Conservation (phyloP, 495 filamentous ascomycete genomes). For the Lasiosphaeria miniovina region DNA sequence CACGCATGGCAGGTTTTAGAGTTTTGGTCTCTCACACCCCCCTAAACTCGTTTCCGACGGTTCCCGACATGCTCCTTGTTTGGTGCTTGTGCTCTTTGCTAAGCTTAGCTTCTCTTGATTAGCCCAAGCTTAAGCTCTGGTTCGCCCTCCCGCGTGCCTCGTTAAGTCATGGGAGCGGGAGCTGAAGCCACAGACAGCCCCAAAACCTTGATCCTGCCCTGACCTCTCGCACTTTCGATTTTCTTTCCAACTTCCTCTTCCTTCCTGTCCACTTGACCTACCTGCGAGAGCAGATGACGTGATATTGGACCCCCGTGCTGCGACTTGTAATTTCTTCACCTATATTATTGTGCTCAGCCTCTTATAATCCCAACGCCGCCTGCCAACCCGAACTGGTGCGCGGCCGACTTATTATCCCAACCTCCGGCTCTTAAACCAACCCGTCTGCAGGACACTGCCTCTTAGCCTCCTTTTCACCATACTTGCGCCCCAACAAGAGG, state of each 20-base stretch:
- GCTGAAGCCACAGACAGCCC: slow-evolving; percentile 22
- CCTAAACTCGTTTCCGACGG: slow-evolving; percentile 31
- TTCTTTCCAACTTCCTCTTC: slow-evolving; percentile 30
- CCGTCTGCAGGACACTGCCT: background rate
- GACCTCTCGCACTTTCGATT: slow-evolving; percentile 9
- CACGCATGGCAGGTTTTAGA: slow-evolving; percentile 25
- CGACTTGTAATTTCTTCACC: slow-evolving; percentile 16
- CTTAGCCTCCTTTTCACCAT: background rate
- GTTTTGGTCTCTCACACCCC: slow-evolving; percentile 24
- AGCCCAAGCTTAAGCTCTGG: slow-evolving; percentile 20
- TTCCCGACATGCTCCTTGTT: slow-evolving; percentile 24
- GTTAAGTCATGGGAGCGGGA: slow-evolving; percentile 30
- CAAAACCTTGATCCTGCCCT: slow-evolving; percentile 23
- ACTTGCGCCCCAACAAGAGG: slow-evolving; percentile 7
- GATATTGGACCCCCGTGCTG: slow-evolving; percentile 20
- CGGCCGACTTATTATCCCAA: background rate
- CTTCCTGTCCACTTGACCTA: slow-evolving; percentile 17
- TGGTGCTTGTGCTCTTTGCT: slow-evolving; percentile 14
- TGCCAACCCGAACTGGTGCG: no score
- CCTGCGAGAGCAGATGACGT: slow-evolving; percentile 26
- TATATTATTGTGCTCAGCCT: background rate
- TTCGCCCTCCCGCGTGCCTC: slow-evolving; percentile 20
- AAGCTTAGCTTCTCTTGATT: slow-evolving; percentile 19
- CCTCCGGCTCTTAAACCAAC: background rate
- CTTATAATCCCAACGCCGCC: no score